Percentiles rank a stretch among this genome's conserved stretches.
These are phyloP conservation scores for Marasmius oreades DNA, from an alignment of 1,284 basidiomycete genomes.

Conservation along the genomic window DNA sequence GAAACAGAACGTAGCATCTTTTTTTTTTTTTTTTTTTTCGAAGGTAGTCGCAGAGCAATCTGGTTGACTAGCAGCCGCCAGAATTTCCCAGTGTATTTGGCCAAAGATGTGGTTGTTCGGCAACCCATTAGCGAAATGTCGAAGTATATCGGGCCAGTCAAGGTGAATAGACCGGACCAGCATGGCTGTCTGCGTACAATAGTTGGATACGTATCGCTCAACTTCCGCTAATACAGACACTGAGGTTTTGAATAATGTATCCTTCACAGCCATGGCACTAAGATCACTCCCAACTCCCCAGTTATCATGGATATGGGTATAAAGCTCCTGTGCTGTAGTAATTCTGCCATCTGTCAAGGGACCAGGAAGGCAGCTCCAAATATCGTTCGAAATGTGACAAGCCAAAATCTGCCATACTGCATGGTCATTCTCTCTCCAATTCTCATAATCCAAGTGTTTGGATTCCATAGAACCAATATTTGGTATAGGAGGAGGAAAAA, in stretches of 20 bases:
- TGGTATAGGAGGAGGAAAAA: neutral
- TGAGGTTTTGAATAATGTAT: neutral
- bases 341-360: neutral
- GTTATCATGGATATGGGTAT: neutral
- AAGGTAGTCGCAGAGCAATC: neutral
- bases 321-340: neutral
- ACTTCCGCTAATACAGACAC: neutral
- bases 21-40: too few relatives aligned
- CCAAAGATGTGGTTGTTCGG: neutral
- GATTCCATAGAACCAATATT: neutral
- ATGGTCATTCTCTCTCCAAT: neutral
- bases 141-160: neutral
- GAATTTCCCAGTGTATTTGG: neutral
- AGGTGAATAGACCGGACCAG: neutral
- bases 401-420: neutral
- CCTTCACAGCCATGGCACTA: neutral
- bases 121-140: neutral
- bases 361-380: neutral
- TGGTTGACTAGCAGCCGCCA: neutral
- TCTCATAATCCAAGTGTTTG: neutral
- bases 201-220: neutral
- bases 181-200: neutral
- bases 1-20: neutral
- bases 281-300: neutral
- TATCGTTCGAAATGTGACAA: neutral